Evolutionary conservation across 164 flowering plant species (phyloP).

Genomic region (Buxus sempervirens): DNA sequence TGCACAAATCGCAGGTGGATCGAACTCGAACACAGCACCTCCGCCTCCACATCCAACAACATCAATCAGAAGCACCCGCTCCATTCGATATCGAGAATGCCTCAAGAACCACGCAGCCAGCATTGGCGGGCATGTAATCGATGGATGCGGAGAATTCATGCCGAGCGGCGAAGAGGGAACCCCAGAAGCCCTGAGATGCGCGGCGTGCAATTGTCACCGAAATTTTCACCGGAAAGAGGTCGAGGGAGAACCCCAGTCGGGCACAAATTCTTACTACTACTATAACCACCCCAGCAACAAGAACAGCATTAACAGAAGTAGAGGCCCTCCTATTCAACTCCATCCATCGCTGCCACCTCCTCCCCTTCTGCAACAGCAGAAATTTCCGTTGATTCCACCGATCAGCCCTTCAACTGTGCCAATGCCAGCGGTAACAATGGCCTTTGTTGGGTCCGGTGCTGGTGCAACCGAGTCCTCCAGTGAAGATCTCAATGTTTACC

Average conservation of each 20-base stretch:
- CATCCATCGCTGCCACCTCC: conserved; percentile 4
- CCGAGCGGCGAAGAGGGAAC: conserved; percentile 47
- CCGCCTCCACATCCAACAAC: not conserved
- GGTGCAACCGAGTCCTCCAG: conserved; percentile 54
- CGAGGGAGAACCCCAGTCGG: conserved; percentile 18
- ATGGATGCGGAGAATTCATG: conserved; percentile 59
- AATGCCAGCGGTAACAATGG: conserved; percentile 43
- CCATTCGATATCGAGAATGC: conserved; percentile 23
- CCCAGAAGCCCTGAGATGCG: conserved; percentile 45
- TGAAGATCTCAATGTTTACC: conserved; percentile 41
- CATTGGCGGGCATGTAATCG: conserved; percentile 25
- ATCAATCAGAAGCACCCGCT: conserved; percentile 2
- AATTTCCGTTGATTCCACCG: conserved; percentile 14
- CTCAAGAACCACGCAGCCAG: conserved; percentile 33
- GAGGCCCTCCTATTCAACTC: conserved; percentile 13
- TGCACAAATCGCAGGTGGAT: conserved; percentile 6
- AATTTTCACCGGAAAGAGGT: conserved; percentile 53
- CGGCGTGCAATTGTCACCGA: conserved; percentile 63
- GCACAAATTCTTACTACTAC: conserved; percentile 16
- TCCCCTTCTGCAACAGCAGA: conserved; percentile 18
- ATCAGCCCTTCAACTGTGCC: conserved; percentile 6
- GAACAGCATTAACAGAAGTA: conserved; percentile 13
- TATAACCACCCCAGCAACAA: conserved; percentile 14
- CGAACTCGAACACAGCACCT: not conserved
- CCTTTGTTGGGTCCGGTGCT: conserved; percentile 32